phyloP scores from a whole-genome alignment of 805 yeast genomes.

The Starmerella khaoyaiensis region DNA sequence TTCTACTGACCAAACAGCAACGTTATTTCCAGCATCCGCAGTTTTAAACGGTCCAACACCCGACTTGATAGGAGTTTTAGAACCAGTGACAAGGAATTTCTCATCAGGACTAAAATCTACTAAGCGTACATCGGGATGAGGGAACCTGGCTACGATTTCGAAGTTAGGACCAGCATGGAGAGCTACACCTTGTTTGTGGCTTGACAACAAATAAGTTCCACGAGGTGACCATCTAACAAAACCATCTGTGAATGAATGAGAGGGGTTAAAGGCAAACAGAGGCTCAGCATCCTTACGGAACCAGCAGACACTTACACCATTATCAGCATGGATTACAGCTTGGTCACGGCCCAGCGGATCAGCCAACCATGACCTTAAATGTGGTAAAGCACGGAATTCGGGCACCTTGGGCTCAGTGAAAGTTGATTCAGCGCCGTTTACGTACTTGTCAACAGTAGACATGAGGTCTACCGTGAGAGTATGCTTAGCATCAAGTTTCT shows the following conservation, averaged over 20 bases:
- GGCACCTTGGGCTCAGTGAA: conserved; percentile 63
- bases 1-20: conserved; percentile 82
- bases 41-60: conserved; percentile 74
- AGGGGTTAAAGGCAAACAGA: conserved; percentile 54
- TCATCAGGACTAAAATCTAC: conserved; percentile 90
- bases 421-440: conserved; percentile 35
- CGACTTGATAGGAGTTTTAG: conserved; percentile 70
- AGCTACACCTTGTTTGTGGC: conserved; percentile 90
- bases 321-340: conserved; percentile 64
- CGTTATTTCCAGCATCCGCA: conserved; percentile 81
- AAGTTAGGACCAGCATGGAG: conserved; percentile 89
- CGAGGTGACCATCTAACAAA: conserved; percentile 84
- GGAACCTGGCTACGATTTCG: conserved; percentile 58
- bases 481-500: conserved; percentile 88
- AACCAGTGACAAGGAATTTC: conserved; percentile 76
- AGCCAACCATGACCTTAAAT: conserved; percentile 80
- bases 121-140: conserved; percentile 79
- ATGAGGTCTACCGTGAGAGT: conserved; percentile 72
- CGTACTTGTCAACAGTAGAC: conserved; percentile 26
- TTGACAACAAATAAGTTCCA: conserved; percentile 76
- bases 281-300: conserved; percentile 58
- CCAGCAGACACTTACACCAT: conserved; percentile 78
- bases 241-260: conserved; percentile 76
- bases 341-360: conserved; percentile 88
- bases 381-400: conserved; percentile 62